Evolutionary conservation across 1,139 yeast genomes (phyloP), one percentile per base, ranked within the genome.

Genomic region (Pneumocystis murina): DNA sequence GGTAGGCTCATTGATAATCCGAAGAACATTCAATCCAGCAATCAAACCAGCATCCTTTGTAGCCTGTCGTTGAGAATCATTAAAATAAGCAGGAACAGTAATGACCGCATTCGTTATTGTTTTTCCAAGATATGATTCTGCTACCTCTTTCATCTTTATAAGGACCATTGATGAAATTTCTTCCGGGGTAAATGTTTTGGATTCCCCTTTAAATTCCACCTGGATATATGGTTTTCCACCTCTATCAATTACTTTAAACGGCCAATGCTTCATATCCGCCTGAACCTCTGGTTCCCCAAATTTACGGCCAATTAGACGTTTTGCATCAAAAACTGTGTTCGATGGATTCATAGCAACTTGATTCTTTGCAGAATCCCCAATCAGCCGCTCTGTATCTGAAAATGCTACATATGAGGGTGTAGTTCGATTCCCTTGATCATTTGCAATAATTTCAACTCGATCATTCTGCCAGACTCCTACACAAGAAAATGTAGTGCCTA

Each of bases 321-420:
- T 89, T 74, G 96, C 96, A 75, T 89, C 96, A 79, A 89, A 89
- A 73, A 89, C 95, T 72, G 96, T 89, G 86, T 89, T 89, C 76
- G 80, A 82, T 77, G 96, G 96, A 87, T 89, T 89, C 83, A 89
- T 83, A 78, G 96, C 96, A 75, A 96, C 96, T 82, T 89, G 96
- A 79, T 89, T 89, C 87, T 89, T 89, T 76, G 96, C 96, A 75
- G 96, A 95, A 80, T 90, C 96, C 84, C 97, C 97, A 76, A 90
- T 88, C 77, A 90, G 84, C 83, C 97, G 88, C 83, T 89, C 96
- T 76, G 87, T 87, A 77, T 87, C 85, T 72, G 94, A 88, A 88
- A 89, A 89, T 73, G 96, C 96, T 78, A 89, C 96, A 82, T 87
- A 89, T 70, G 96, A 89, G 75, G 96, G 96, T 73, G 96, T 89